Conservation (phyloP, 2,329 filamentous ascomycete genomes). For the Coniella lustricola region DNA sequence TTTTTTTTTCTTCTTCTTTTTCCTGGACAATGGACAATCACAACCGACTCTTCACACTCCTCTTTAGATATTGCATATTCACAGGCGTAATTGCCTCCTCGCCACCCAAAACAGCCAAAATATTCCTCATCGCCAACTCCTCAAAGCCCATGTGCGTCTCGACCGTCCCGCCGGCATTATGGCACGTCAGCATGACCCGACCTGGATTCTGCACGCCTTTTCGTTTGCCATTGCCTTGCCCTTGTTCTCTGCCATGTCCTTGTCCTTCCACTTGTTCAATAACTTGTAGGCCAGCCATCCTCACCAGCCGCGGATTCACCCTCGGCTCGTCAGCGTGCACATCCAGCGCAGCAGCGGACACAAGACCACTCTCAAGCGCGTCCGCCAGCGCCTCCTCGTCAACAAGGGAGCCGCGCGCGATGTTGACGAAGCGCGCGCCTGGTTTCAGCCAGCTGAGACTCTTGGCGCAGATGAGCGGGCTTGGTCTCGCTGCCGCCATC, state of each 20-base stretch:
- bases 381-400: conserved; percentile 57
- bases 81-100: conserved; percentile 52
- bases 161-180: conserved; percentile 60
- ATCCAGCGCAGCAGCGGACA: conserved; percentile 53
- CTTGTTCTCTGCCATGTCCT: neutral
- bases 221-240: neutral
- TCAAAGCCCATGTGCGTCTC: conserved; percentile 63
- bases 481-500: too few species aligned
- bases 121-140: conserved; percentile 59
- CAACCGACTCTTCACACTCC: conserved; percentile 2
- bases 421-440: conserved; percentile 56
- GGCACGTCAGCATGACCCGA: conserved; percentile 55
- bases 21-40: too few species aligned
- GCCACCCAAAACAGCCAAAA: conserved; percentile 50
- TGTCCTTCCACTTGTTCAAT: neutral
- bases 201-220: conserved; percentile 18
- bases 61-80: conserved; percentile 48
- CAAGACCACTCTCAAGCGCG: conserved; percentile 44
- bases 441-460: conserved; percentile 44
- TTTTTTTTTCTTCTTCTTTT: neutral
- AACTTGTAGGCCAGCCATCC: conserved; percentile 25
- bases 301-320: conserved; percentile 39
- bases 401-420: conserved; percentile 57
- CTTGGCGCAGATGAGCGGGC: conserved; percentile 39
- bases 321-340: conserved; percentile 56